Evolutionary conservation across 495 filamentous ascomycete genomes (phyloP).

Genomic region (Penicillium mononematosum): DNA sequence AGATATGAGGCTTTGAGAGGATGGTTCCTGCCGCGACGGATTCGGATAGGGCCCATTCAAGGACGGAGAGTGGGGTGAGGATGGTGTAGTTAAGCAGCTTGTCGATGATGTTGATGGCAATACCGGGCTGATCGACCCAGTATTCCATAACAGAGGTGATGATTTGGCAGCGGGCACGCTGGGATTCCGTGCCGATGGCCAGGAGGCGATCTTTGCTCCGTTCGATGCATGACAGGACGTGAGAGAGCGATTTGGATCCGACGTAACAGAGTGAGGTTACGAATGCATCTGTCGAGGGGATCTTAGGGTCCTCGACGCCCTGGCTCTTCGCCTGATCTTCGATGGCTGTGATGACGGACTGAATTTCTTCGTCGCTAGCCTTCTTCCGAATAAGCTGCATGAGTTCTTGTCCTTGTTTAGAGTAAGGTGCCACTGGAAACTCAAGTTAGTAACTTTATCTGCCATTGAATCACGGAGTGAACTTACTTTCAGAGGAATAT

Average conservation of each 20-base stretch:
- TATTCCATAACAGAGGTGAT: slow-evolving; percentile 87
- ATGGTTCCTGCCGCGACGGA: slow-evolving; percentile 62
- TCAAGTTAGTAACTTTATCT: background rate
- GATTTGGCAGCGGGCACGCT: slow-evolving; percentile 78
- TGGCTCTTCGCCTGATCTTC: slow-evolving; percentile 68
- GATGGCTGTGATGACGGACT: slow-evolving; percentile 72
- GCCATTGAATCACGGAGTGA: background rate
- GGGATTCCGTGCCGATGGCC: slow-evolving; percentile 68
- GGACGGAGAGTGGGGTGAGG: slow-evolving; percentile 73
- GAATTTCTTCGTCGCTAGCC: slow-evolving; percentile 76
- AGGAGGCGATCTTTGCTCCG: slow-evolving; percentile 90
- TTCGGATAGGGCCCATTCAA: slow-evolving; percentile 81
- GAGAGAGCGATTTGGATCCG: slow-evolving; percentile 91
- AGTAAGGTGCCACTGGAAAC: slow-evolving; percentile 69
- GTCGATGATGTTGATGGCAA: slow-evolving; percentile 91
- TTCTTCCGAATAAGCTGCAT: slow-evolving; percentile 77
- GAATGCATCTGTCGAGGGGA: slow-evolving; percentile 86
- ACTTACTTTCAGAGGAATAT: slow-evolving; percentile 73
- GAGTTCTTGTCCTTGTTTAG: slow-evolving; percentile 74
- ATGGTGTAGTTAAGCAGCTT: slow-evolving; percentile 98
- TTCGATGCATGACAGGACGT: slow-evolving; percentile 93
- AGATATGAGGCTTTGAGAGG: slow-evolving; percentile 71
- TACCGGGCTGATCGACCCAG: slow-evolving; percentile 89
- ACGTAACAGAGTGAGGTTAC: slow-evolving; percentile 89
- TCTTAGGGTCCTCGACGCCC: slow-evolving; percentile 66